phyloP scores from a whole-genome alignment of 2,329 filamentous ascomycete species.

The Sporothrix pseudoabietina region DNA sequence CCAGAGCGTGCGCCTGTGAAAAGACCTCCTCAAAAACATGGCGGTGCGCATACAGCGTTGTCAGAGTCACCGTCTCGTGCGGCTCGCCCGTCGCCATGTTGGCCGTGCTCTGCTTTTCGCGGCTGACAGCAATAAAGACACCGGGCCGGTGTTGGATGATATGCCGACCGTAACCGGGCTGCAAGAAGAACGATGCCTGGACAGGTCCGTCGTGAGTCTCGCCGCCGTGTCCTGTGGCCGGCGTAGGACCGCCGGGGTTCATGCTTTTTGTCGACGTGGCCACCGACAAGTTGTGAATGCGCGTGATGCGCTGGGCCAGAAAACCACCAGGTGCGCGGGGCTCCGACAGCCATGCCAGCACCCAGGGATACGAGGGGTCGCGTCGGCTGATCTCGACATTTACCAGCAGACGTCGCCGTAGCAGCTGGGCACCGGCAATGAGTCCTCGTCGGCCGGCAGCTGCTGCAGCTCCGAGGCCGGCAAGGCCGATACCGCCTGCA shows the following conservation, averaged over 20 bases:
- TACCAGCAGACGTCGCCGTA: slow-evolving; percentile 84
- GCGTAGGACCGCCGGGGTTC: slow-evolving; percentile 61
- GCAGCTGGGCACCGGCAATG: slow-evolving; percentile 69
- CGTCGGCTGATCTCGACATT: slow-evolving; percentile 95
- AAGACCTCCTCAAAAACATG: slow-evolving; percentile 91
- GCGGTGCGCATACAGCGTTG: slow-evolving; percentile 85
- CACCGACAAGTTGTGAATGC: slow-evolving; percentile 62
- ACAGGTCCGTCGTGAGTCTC: slow-evolving; percentile 65
- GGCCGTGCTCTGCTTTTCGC: slow-evolving; percentile 82
- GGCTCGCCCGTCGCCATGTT: slow-evolving; percentile 82
- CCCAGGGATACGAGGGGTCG: slow-evolving; percentile 91
- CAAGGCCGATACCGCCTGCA: slow-evolving; percentile 82
- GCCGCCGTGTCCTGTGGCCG: slow-evolving; percentile 59
- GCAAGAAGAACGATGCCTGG: slow-evolving; percentile 79
- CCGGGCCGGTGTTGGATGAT: slow-evolving; percentile 77
- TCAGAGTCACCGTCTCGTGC: slow-evolving; percentile 91
- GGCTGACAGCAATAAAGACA: slow-evolving; percentile 83
- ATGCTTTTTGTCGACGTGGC: slow-evolving; percentile 53
- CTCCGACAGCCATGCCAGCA: slow-evolving; percentile 89
- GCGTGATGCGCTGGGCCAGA: slow-evolving; percentile 59
- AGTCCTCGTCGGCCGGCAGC: slow-evolving; percentile 78
- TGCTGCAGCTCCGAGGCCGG: slow-evolving; percentile 78
- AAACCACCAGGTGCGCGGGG: slow-evolving; percentile 68
- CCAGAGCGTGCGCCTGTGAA: slow-evolving; percentile 78
- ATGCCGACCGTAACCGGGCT: slow-evolving; percentile 88